Evolutionary conservation across 2,329 filamentous ascomycete genomes (phyloP).

Genomic region (Verticillium zaregamsianum): DNA sequence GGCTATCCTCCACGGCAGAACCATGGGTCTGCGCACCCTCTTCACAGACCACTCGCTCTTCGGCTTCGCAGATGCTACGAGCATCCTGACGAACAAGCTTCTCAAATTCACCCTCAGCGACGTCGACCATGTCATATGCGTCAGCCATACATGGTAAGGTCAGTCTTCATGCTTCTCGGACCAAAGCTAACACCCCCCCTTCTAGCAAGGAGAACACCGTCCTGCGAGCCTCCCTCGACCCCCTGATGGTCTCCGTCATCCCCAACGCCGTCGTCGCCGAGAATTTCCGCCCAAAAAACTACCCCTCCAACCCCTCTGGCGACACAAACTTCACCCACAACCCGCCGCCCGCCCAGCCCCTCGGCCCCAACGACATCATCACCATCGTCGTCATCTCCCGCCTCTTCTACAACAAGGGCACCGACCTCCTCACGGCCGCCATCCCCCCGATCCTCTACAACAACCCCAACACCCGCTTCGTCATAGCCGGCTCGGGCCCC

Average conservation of each 20-base stretch:
- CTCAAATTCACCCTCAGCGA: conserved; percentile 95
- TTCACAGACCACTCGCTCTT: conserved; percentile 98
- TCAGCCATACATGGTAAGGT: conserved; percentile 89
- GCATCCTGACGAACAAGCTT: conserved; percentile 94
- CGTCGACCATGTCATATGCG: conserved; percentile 96
- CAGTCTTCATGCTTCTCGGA: background rate
- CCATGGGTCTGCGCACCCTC: conserved; percentile 92
- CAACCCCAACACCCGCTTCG: conserved; percentile 91
- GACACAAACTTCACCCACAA: conserved; percentile 33
- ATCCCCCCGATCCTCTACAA: conserved; percentile 87
- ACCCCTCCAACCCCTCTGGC: conserved; percentile 27
- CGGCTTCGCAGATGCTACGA: conserved; percentile 93
- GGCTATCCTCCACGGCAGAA: conserved; percentile 88
- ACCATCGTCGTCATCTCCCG: conserved; percentile 97
- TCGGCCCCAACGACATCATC: conserved; percentile 81
- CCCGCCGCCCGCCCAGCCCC: conserved; percentile 56
- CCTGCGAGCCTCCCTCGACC: conserved; percentile 87
- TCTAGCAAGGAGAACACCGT: conserved; percentile 95
- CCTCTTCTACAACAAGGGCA: conserved; percentile 98
- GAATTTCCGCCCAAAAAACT: conserved; percentile 72
- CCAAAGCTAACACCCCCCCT: conserved; percentile 13
- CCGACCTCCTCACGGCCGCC: conserved; percentile 91
- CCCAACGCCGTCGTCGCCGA: conserved; percentile 96
- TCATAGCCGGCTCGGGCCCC: conserved; percentile 92
- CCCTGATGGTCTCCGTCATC: conserved; percentile 95